These are phyloP conservation scores for Anaeramoeba ignava DNA, from an alignment of 78 protist genomes.

Conservation along the genomic window DNA sequence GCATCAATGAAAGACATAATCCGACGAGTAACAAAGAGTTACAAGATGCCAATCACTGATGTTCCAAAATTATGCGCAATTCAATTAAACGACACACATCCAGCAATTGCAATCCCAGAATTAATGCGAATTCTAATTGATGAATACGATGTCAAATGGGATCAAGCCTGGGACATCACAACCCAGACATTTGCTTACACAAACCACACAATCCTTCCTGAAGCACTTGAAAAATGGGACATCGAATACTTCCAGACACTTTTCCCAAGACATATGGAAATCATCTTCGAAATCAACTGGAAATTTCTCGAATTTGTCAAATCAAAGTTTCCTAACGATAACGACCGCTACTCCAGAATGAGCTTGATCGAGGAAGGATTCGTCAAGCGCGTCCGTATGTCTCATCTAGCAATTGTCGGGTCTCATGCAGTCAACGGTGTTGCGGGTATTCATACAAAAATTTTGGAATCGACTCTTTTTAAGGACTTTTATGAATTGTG, in stretches of 20 bases:
- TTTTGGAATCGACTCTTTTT: conserved; percentile 65
- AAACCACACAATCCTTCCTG: conserved; percentile 93
- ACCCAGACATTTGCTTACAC: conserved; percentile 63
- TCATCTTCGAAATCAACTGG: conserved; percentile 84
- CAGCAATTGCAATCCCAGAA: conserved; percentile 67
- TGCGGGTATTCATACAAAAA: conserved; percentile 79
- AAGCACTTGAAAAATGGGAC: conserved; percentile 92
- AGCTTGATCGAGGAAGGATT: conserved; percentile 76
- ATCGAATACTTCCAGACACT: conserved; percentile 55
- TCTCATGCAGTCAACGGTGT: conserved; percentile 83
- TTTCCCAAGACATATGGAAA: conserved; percentile 59
- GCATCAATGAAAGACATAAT: conserved; percentile 87
- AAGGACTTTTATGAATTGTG: conserved; percentile 55
- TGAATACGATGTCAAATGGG: no score
- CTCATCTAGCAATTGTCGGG: conserved; percentile 76
- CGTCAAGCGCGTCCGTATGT: conserved; percentile 67
- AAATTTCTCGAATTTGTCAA: conserved; percentile 43
- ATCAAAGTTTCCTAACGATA: conserved; percentile 41
- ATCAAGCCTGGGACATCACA: no score
- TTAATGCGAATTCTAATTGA: conserved; percentile 74
- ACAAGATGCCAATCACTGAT: neutral
- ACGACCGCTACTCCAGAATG: no score
- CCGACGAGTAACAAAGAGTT: conserved; percentile 53
- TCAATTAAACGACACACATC: conserved; percentile 95
- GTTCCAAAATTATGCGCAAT: conserved; percentile 52